Evolutionary conservation across 306 rosid genomes (phyloP), one percentile per base, ranked within the genome.

Genomic region (Prunus kanzakura): DNA sequence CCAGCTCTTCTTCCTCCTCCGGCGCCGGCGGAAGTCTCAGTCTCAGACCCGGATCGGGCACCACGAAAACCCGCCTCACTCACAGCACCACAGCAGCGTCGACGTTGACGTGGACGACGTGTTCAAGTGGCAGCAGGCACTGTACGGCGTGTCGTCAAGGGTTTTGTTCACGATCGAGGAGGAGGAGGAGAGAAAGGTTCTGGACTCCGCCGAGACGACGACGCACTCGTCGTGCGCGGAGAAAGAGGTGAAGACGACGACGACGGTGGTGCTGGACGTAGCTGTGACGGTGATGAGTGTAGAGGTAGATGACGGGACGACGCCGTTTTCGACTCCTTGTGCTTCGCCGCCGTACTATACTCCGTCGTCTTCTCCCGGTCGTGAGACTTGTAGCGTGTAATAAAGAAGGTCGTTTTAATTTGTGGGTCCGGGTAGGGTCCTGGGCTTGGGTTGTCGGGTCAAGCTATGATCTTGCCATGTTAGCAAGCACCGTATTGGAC

Each of bases 321-420:
- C 90, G 58, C 79, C 90, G 69, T 87, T 84, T 57, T 43, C 64
- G 4, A 84, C 90, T 7, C 90, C 90, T 4, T 81, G 79, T 69
- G 82, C 64, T 76, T 87, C 90, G 63, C 90, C 90, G 20, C 81
- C 79, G 54, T 84, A 79, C 76, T 81, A 61, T 67, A 84, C 87
- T 20, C 90, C 90, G 5, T 69, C 71, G 29, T 64, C 90, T 3
- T 87, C 88, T 32, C 90, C 90, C 12, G 62, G 69, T 50, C 86
- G 87, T 15, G 80, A 19, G 80, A 63, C 16, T 15, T 18, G 69
- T 14, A 64, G 50, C 18, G 13, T 64, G 23, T 63, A 10, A 64
- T 63, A 19, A 64, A 19, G 27, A 35, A 38, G 46, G 7, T 12
- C 23, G 25, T 35, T 64, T 14, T 4, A 29, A 4, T 20, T 64